Evolutionary conservation across 2,329 filamentous ascomycete genomes (phyloP).

Genomic region (Epichloe elymi): DNA sequence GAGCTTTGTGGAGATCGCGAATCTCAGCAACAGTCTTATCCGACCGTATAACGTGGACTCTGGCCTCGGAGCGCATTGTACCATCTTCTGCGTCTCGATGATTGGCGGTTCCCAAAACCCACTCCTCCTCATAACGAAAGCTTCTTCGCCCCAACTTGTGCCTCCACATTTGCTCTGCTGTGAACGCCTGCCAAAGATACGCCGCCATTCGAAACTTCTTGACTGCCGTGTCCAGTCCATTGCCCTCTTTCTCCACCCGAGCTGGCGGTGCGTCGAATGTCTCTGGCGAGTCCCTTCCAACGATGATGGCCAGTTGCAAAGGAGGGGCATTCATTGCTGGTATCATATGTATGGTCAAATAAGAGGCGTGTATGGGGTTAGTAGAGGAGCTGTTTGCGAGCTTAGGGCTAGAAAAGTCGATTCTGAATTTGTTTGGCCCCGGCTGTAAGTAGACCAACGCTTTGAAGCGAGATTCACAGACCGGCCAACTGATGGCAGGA

Average conservation of each 20-base stretch:
- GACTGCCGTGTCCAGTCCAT: slow-evolving; percentile 65
- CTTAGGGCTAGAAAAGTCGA: slow-evolving; percentile 80
- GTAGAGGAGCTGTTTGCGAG: slow-evolving; percentile 54
- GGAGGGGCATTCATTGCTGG: slow-evolving; percentile 68
- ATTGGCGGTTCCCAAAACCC: slow-evolving; percentile 73
- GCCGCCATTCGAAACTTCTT: slow-evolving; percentile 90
- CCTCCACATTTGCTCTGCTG: slow-evolving; percentile 88
- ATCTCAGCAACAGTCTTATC: slow-evolving; percentile 79
- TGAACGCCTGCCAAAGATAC: slow-evolving; percentile 95
- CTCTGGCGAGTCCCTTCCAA: slow-evolving; percentile 76
- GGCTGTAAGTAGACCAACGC: slow-evolving; percentile 80
- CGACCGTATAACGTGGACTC: slow-evolving; percentile 71
- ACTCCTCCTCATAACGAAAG: slow-evolving; percentile 91
- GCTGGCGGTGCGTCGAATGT: slow-evolving; percentile 75
- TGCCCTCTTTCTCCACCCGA: slow-evolving; percentile 65
- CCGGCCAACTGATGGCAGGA: slow-evolving; percentile 74
- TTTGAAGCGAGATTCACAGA: slow-evolving; percentile 83
- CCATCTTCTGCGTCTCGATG: slow-evolving; percentile 57
- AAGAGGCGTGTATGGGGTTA: slow-evolving; percentile 62
- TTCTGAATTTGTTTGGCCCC: slow-evolving; percentile 74
- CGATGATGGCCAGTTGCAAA: slow-evolving; percentile 74
- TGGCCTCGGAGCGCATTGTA: slow-evolving; percentile 79
- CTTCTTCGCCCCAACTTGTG: slow-evolving; percentile 74
- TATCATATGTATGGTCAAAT: slow-evolving; percentile 75
- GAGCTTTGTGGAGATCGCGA: slow-evolving; percentile 61